Base-by-base conservation (phyloP, 169 alveolate genomes). In the Cryptosporidium bovis region DNA sequence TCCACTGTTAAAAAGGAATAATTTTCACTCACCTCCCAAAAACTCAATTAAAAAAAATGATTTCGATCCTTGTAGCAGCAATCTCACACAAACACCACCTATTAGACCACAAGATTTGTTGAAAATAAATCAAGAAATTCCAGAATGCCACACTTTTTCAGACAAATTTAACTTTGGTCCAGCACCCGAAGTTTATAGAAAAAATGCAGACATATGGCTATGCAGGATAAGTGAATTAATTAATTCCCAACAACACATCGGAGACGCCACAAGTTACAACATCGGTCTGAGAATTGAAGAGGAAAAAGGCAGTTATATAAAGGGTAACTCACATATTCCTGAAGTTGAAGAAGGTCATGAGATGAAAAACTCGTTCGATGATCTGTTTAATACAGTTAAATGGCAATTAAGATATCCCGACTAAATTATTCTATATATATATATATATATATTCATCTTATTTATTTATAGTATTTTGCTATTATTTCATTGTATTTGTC, bases 171-270 rank as follows among this genome's bases (percentile, higher is more conserved):
- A 53, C 20, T 55, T 69, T 69, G 34, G 36, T 33, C 46, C 18
- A n/a, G 51, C 56, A 66, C 24, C 66, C 33, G 66, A 69, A 31
- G 51, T 69, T 48, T 69, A 69, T 27, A 69, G 48, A 18, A 69
- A 53, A 55, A 69, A 69, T 34, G 67, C 67, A 3, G 68, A 53
- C 56, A 69, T 69, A 27, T 69, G 83, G 83, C n/a, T 53, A 44
- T 50, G 33, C 20, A 69, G 4, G 33, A 18, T 69, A 36, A 29
- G 12, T 33, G 31, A 69, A 33, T 46, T 69, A 3, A 33, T 69
- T 62, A 34, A 55, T 20, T 55, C 2, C 10, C 0, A 40, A 8
- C 48, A 3, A 40, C 0, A 20, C 20, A 53, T n/a, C 4, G 64
- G 29, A 53, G 20, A 13, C 29, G 12, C 29, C 4, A n/a, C 4